Conservation (phyloP, 345 rosid genomes). For the Syzygium aqueum region DNA sequence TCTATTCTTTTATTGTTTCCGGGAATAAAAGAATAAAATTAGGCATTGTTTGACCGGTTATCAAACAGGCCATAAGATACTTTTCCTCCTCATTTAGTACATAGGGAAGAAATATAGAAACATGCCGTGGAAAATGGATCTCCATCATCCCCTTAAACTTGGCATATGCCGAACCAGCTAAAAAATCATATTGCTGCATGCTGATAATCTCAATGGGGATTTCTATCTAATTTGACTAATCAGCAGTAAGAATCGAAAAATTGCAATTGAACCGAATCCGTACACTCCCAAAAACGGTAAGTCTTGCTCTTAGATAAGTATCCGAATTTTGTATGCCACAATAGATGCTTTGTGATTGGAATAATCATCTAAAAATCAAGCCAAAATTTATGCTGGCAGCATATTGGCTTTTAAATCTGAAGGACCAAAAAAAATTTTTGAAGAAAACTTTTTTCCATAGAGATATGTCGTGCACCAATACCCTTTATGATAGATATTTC, state of each 20-base stretch:
- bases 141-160: not conserved
- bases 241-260: not conserved
- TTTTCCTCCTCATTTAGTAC: not conserved
- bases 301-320: not conserved
- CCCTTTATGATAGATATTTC: not conserved
- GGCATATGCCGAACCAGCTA: no score
- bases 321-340: not conserved
- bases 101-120: not conserved
- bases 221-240: no score
- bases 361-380: not conserved
- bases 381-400: not conserved
- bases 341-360: not conserved
- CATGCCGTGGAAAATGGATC: not conserved
- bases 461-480: no score
- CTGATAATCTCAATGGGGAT: not conserved
- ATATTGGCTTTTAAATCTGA: not conserved
- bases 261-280: not conserved
- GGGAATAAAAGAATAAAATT: no score
- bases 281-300: not conserved
- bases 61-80: no score
- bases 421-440: no score
- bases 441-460: no score
- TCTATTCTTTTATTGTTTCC: no score
- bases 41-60: no score
- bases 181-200: not conserved